Evolutionary conservation across 2,329 filamentous ascomycete species (phyloP), one percentile per base, ranked within the genome.

Genomic region (Calonectria fujianensis): DNA sequence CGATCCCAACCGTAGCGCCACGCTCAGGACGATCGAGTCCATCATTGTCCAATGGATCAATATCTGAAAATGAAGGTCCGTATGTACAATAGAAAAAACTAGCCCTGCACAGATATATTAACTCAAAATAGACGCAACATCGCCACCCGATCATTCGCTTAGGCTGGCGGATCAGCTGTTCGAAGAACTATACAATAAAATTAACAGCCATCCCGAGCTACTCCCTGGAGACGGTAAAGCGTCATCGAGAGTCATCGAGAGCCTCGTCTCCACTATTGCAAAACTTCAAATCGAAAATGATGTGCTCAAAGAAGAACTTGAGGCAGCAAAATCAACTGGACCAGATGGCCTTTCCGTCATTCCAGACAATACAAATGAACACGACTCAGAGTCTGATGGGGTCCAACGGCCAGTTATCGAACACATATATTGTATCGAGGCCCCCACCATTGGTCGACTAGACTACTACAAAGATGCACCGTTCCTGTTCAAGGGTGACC

Each of bases 401-500:
- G 5, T 24, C 8, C 14, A 48, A 8, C 14, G 13, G 8, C 20
- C 48, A 24, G 37, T 18, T 18, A 64, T 41, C 8, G 54, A 68
- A 11, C 63, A n/a, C 6, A 10, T 75, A 10, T 27, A 74, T 18
- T 20, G 20, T 20, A 39, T 75, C 9, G 3, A 4, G 2, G 32
- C 14, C 3, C 9, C 16, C 8, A 2, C n/a, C 2, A 16, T 41
- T 27, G 24, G 27, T 10, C 16, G 16, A 0, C 6, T 5, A 3
- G 27, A 18, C 9, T 59, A n/a, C 29, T 75, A 75, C 70, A 29
- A 45, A 32, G 74, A 75, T 68, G 16, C 31, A 1, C 74, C 74
- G 14, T 57, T 48, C 4, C 63, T 74, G 50, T 74, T 71, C 24
- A 75, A 65, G 39, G 74, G 74, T 13, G 74, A 75, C n/a, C 68